Conservation (phyloP, 2,329 filamentous ascomycete species). For the Iodosphaeria phyllophila region DNA sequence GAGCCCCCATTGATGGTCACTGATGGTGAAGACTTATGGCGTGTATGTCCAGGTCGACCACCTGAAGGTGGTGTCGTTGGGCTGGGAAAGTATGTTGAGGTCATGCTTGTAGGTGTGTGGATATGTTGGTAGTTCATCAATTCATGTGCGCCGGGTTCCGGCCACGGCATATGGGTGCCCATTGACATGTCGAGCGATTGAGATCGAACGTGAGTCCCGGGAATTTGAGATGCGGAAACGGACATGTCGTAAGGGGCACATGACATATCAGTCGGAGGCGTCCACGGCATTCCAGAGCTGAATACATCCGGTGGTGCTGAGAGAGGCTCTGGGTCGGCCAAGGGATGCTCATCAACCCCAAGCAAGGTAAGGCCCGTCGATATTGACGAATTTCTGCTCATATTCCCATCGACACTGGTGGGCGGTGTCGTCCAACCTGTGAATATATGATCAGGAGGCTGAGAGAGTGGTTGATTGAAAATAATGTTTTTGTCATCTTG, state of each 20-base stretch:
- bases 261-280: conserved; percentile 17
- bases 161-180: conserved; percentile 12
- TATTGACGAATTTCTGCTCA: conserved; percentile 16
- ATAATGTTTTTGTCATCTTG: conserved; percentile 13
- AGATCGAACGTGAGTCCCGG: conserved; percentile 13
- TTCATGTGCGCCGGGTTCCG: conserved; percentile 12
- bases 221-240: conserved; percentile 11
- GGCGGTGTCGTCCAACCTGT: conserved; percentile 20
- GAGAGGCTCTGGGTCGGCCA: conserved; percentile 9
- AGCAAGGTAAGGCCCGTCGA: conserved; percentile 14
- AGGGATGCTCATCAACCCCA: conserved; percentile 11
- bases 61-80: conserved; percentile 18
- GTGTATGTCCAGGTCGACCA: conserved; percentile 10
- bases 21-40: conserved; percentile 12
- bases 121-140: conserved; percentile 15
- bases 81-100: conserved; percentile 20
- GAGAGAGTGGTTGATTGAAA: conserved; percentile 10
- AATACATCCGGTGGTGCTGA: conserved; percentile 16
- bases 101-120: conserved; percentile 16
- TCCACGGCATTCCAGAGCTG: conserved; percentile 19
- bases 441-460: conserved; percentile 14
- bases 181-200: conserved; percentile 19
- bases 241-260: conserved; percentile 15
- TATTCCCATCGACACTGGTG: conserved; percentile 14
- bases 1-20: conserved; percentile 10